Evolutionary conservation across 352 stramenopile species (phyloP).

Genomic region (Globisporangium acanthophoron): DNA sequence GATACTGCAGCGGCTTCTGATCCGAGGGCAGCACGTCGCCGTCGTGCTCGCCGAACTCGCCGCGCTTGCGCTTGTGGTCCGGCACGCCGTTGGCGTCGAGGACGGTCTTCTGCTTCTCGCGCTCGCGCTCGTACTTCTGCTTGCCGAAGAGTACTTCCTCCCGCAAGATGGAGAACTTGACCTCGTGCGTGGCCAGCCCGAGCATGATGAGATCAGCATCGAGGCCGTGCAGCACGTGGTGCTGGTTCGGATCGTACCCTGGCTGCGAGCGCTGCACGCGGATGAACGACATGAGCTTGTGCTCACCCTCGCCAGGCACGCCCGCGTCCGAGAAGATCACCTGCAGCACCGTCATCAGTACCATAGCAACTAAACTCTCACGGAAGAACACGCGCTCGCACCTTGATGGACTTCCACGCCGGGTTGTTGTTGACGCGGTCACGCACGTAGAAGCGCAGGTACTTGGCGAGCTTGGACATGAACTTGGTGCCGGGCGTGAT

Average conservation of each 20-base stretch:
- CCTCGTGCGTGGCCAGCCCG: constrained; percentile 97
- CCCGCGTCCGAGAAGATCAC: constrained; percentile 96
- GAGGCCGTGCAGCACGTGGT: constrained; percentile 97
- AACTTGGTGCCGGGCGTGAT: constrained; percentile 99
- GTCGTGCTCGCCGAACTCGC: constrained; percentile 83
- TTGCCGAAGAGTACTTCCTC: constrained; percentile 92
- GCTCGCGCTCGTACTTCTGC: constrained; percentile 70
- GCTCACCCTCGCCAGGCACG: constrained; percentile 98
- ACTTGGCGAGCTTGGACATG: constrained; percentile 89
- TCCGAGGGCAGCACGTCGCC: constrained; percentile 71
- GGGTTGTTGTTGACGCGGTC: constrained; percentile 92
- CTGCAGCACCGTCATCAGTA: constrained; percentile 9
- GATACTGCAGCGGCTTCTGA: constrained; percentile 90
- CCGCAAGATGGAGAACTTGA: constrained; percentile 97
- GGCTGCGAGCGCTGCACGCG: constrained; percentile 91
- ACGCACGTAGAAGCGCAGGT: constrained; percentile 91
- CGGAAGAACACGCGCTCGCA: constrained; percentile 11
- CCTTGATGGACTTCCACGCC: constrained; percentile 93
- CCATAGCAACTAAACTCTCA: too few species aligned
- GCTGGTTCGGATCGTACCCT: constrained; percentile 96
- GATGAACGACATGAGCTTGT: constrained; percentile 99
- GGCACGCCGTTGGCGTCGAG: constrained; percentile 72
- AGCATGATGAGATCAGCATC: constrained; percentile 99
- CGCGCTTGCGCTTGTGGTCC: constrained; percentile 66
- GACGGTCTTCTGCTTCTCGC: constrained; percentile 59